Evolutionary conservation across 1,139 yeast genomes (phyloP), one percentile per base, ranked within the genome.

Genomic region (Saccharomyces hybrid): DNA sequence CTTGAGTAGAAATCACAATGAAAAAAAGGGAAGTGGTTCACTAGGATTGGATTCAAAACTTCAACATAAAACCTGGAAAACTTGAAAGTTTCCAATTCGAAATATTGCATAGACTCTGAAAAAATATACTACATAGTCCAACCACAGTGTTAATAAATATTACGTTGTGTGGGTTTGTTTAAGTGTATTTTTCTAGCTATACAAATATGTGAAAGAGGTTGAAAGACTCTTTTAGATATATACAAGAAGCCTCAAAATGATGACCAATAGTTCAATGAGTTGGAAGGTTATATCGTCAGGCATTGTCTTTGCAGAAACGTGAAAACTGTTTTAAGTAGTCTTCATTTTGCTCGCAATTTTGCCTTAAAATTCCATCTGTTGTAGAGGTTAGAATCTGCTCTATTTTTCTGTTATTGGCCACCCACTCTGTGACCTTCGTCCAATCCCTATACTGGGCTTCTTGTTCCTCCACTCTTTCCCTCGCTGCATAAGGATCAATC

Each of bases 401-500:
- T 26, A 78, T 65, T 9, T 62, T 58, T 31, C 58, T 58, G 56
- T 78, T 79, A 58, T 76, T 78, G 14, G 64, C 59, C 13, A 72
- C 67, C 71, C 78, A 74, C 14, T 63, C 66, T 11, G 59, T 57
- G 11, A 78, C 53, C 2, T 60, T 59, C 16, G 63, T 61, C 46
- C 71, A 67, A 19, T 69, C 67, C 3, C 46, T 52, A 50, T 66
- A 70, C 48, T 65, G 66, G 5, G 58, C 52, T 14, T 69, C 69
- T 26, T 66, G 63, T 25, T 66, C 63, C 5, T 66, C 67, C 27
- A 64, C 58, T 13, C 66, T 50, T 50, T 76, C 78, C 52, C 74
- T 70, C 11, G 71, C 68, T 2, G 77, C 78, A 57, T 79, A 79
- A 68, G 67, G n/a, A n/a, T n/a, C n/a, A n/a, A n/a, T n/a, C n/a